Evolutionary conservation across 2,329 filamentous ascomycete genomes (phyloP).

Genomic region (Rhinocladiella similis): DNA sequence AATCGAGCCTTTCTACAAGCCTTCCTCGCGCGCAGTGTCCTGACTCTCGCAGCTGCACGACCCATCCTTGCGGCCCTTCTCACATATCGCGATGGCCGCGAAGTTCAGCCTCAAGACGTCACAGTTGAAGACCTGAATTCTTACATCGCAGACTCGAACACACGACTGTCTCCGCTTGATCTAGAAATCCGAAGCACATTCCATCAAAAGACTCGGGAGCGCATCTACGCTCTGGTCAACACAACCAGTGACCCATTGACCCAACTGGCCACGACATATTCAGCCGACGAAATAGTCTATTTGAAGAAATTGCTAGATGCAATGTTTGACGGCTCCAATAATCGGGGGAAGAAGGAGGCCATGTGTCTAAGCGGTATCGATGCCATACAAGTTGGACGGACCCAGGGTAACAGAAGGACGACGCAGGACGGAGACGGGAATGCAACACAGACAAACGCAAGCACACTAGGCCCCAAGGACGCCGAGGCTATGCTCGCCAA

Average conservation of each 20-base stretch:
- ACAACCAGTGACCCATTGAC: constrained; percentile 80
- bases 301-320: constrained; percentile 83
- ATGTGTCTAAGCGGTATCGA: constrained; percentile 80
- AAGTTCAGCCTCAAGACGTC: constrained; percentile 61
- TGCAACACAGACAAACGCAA: constrained; percentile 37
- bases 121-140: constrained; percentile 66
- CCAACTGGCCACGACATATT: constrained; percentile 80
- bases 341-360: constrained; percentile 75
- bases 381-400: constrained; percentile 67
- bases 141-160: constrained; percentile 70
- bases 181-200: constrained; percentile 77
- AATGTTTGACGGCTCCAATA: constrained; percentile 83
- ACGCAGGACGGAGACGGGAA: constrained; percentile 30
- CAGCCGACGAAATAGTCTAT: constrained; percentile 82
- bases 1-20: constrained; percentile 91
- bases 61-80: constrained; percentile 75
- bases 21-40: constrained; percentile 73
- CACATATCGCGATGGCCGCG: constrained; percentile 55
- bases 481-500: constrained; percentile 70
- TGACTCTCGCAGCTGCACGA: constrained; percentile 74
- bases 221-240: constrained; percentile 85
- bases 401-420: constrained; percentile 36
- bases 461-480: constrained; percentile 68
- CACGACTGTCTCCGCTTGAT: constrained; percentile 75
- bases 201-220: constrained; percentile 66